Evolutionary conservation across 2,329 filamentous ascomycete species (phyloP).

Genomic region (Aspergillus ochraceoroseus): DNA sequence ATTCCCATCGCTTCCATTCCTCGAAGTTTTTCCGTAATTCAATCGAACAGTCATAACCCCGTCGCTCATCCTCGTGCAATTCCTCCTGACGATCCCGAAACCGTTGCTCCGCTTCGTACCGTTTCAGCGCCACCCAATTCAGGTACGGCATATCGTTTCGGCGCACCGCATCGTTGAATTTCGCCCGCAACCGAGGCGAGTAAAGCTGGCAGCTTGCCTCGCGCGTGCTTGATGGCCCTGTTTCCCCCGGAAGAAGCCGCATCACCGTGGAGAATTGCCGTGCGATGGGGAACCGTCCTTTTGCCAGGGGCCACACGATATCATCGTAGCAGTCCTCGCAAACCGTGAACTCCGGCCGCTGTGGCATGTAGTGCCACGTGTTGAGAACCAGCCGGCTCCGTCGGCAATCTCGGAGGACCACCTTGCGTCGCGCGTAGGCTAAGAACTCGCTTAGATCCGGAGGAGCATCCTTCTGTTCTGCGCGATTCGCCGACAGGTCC

Average conservation of each 20-base stretch:
- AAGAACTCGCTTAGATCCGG: constrained; percentile 60
- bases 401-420: constrained; percentile 58
- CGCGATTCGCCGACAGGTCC: constrained; percentile 48
- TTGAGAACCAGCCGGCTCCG: constrained; percentile 59
- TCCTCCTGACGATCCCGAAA: constrained; percentile 54
- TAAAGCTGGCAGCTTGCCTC: constrained; percentile 69
- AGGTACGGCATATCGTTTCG: constrained; percentile 64
- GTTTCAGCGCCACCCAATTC: constrained; percentile 55
- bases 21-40: constrained; percentile 48
- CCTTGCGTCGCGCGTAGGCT: constrained; percentile 57
- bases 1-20: constrained; percentile 53
- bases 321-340: constrained; percentile 84
- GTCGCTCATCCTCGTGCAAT: constrained; percentile 54
- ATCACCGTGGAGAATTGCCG: constrained; percentile 60
- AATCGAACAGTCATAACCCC: constrained; percentile 49
- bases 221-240: constrained; percentile 28
- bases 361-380: constrained; percentile 73
- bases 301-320: constrained; percentile 65
- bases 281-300: constrained; percentile 54
- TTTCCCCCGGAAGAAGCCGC: constrained; percentile 54
- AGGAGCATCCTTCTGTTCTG: constrained; percentile 27
- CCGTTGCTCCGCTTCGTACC: constrained; percentile 55
- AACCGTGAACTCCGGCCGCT: constrained; percentile 71
- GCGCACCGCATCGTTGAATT: constrained; percentile 64
- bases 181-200: constrained; percentile 68